These are phyloP conservation scores for Gymnopilus dilepis DNA, from an alignment of 768 basidiomycete genomes.

Conservation along the genomic window DNA sequence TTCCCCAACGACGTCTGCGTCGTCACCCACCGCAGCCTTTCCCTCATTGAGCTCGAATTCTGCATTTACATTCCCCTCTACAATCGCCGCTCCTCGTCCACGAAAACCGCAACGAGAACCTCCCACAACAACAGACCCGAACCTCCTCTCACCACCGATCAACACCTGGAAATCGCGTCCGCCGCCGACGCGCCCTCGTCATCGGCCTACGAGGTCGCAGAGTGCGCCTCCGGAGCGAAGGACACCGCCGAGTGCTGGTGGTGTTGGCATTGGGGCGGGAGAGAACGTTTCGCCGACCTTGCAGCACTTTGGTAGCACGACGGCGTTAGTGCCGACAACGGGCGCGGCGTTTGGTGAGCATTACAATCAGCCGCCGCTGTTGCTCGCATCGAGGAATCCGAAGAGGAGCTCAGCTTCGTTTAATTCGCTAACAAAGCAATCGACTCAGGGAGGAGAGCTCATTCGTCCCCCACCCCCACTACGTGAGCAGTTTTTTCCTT, in stretches of 20 bases:
- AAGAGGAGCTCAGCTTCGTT: slow-evolving; percentile 38
- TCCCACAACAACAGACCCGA: slow-evolving; percentile 27
- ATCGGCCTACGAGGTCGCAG: slow-evolving; percentile 51
- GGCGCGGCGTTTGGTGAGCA: neutral
- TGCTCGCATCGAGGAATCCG: slow-evolving; percentile 15
- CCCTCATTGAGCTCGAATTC: neutral
- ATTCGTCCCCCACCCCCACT: slow-evolving; percentile 67
- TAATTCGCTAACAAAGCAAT: slow-evolving; percentile 24
- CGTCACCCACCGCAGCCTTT: too few relatives aligned
- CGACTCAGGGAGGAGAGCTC: slow-evolving; percentile 49
- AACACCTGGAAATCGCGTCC: slow-evolving; percentile 49
- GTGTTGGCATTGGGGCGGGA: too few relatives aligned
- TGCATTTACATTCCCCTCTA: slow-evolving; percentile 10
- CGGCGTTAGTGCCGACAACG: neutral
- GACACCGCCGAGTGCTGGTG: slow-evolving; percentile 18
- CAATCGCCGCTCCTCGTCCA: slow-evolving; percentile 12
- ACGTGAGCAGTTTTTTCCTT: slow-evolving; percentile 48
- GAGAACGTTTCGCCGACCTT: neutral
- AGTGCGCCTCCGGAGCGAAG: slow-evolving; percentile 51
- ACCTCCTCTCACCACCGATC: slow-evolving; percentile 52
- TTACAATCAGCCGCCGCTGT: neutral
- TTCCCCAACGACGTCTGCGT: too few relatives aligned
- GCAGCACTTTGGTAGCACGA: neutral
- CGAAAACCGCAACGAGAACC: neutral
- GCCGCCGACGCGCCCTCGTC: slow-evolving; percentile 27